Evolutionary conservation across 371 early-diverging fungal genomes (phyloP), one percentile per base, ranked within the genome.

Genomic region (Mucor velutinosus): DNA sequence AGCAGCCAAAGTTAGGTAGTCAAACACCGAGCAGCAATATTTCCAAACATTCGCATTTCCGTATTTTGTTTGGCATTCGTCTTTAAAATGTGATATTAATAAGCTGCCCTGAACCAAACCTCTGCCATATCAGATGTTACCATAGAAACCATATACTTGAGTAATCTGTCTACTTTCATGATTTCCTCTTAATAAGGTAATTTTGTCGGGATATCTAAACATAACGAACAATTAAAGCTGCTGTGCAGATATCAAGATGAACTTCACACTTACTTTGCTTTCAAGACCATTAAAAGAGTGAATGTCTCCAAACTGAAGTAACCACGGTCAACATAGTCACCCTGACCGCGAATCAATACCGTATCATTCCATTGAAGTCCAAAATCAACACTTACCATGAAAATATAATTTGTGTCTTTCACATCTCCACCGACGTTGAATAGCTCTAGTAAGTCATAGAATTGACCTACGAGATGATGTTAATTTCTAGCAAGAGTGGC

Each of bases 311-410:
- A 94, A 45, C 97, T 97, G 82, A 99, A 98, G 80, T 97, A 99
- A 17, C 99, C 99, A 69, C 99, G 95, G 82, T 99, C 99, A 47
- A 99, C 99, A 79, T 97, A 99, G 86, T 99, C 99, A 49, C 99
- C 97, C 78, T 82, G 43, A 17, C 21, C 1, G 7, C 32, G 33
- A 43, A 39, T 27, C 14, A 55, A 30, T 21, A 51, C 21, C 8
- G 21, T 25, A 60, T 62, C 47, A 17, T 21, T 30, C 7, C 19
- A 43, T 37, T 21, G 17, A 11, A 12, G 15, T n/a, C 3, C 4
- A 6, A 21, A 56, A 59, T 25, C 37, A 25, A 60, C 71, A 86
- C 93, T 65, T 71, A 85, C 94, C 97, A 99, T 97, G 78, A 99
- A 99, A 55, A 99, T 90, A 78, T 99, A 99, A 77, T 98, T 99